phyloP scores from a whole-genome alignment of 148 eudicot species.

The Pouteria glomerata region DNA sequence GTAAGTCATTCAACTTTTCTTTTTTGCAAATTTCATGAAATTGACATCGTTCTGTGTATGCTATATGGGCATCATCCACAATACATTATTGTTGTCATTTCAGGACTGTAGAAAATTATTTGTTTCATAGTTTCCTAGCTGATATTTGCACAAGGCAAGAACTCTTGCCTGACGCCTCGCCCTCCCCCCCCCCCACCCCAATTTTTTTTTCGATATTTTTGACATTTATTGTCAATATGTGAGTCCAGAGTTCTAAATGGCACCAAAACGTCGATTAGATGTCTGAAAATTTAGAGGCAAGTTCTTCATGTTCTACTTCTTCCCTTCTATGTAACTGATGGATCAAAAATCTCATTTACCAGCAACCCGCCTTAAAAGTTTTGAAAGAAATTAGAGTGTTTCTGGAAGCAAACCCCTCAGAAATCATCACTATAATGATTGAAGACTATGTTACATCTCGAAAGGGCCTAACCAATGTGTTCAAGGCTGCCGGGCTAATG shows the following conservation, averaged over 20 bases:
- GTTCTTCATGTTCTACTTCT: not conserved
- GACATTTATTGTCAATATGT: not conserved
- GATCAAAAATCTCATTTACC: constrained; percentile 7
- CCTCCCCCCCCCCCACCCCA: not conserved
- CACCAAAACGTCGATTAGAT: not conserved
- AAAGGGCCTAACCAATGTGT: constrained; percentile 76
- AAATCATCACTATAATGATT: constrained; percentile 75
- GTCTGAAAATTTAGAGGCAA: not conserved
- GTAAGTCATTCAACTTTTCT: constrained; percentile 52
- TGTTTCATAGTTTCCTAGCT: not conserved
- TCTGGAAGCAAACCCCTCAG: constrained; percentile 65
- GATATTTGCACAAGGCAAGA: not conserved
- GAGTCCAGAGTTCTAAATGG: not conserved
- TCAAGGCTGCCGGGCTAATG: constrained; percentile 73
- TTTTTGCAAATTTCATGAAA: not conserved
- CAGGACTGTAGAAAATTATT: not conserved
- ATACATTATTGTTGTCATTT: not conserved
- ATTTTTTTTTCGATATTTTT: not conserved
- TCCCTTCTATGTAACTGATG: constrained; percentile 6
- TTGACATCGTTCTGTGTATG: not conserved
- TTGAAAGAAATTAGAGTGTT: constrained; percentile 70
- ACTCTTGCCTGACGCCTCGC: too few relatives aligned
- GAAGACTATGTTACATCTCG: constrained; percentile 90
- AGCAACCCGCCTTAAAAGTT: constrained; percentile 85
- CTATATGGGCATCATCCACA: not conserved